Evolutionary conservation across 345 rosid genomes (phyloP).

Genomic region (Heritiera littoralis): DNA sequence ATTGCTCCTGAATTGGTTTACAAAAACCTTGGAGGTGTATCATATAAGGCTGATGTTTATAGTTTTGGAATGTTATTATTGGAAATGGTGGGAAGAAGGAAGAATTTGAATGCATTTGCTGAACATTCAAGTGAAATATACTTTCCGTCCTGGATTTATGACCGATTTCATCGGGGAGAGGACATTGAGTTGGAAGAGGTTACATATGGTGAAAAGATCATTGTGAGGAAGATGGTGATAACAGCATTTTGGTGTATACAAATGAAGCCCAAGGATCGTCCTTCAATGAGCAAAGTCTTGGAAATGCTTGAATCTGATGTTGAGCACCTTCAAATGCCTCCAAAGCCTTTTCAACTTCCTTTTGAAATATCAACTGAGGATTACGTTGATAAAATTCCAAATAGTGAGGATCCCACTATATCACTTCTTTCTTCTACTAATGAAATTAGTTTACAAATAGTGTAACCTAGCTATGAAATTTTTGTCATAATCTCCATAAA

Average conservation of each 20-base stretch:
- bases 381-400: background rate
- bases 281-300: background rate
- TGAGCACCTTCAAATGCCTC: background rate
- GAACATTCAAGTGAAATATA: background rate
- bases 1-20: background rate
- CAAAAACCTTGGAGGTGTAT: background rate
- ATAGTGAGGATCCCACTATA: background rate
- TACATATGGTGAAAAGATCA: background rate
- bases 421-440: background rate
- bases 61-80: background rate
- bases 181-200: background rate
- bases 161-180: no score
- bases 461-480: background rate
- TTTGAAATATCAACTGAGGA: background rate
- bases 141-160: background rate
- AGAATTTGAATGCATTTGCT: background rate
- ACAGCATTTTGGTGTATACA: conserved; percentile 8
- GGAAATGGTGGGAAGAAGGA: background rate
- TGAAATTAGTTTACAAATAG: background rate
- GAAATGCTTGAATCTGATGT: background rate
- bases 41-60: background rate
- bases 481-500: background rate
- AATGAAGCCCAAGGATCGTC: background rate
- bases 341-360: background rate
- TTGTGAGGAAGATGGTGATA: background rate